A percentile compares a stretch with the other conserved stretches of the same genome.
Conservation (phyloP, 2,329 filamentous ascomycete species). For the Atkinsonella texensis region DNA sequence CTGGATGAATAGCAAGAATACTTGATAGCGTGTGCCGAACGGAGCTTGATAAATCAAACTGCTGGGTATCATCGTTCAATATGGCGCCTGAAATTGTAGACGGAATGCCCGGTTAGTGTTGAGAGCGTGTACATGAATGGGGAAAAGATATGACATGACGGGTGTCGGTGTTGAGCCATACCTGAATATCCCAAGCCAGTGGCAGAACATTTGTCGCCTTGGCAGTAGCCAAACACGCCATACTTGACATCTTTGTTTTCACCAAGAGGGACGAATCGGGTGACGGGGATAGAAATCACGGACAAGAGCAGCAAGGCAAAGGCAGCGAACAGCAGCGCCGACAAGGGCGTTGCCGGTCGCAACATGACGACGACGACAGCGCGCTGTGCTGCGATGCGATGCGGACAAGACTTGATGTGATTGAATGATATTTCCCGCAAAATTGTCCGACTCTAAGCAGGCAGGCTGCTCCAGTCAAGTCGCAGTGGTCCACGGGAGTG, state of each 20-base stretch:
- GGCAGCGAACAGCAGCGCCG: constrained; percentile 71
- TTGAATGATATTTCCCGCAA: neutral
- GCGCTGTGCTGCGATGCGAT: constrained; percentile 9
- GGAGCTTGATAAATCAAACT: constrained; percentile 44
- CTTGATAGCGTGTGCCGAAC: constrained; percentile 60
- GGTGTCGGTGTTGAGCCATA: constrained; percentile 33
- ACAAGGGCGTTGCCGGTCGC: constrained; percentile 83
- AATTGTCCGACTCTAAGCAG: neutral
- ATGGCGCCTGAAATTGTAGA: neutral
- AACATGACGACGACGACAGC: constrained; percentile 50
- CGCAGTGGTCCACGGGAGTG: constrained; percentile 1
- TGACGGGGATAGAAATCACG: constrained; percentile 82
- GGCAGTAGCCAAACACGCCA: constrained; percentile 88
- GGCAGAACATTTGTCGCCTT: constrained; percentile 50
- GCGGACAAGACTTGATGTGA: constrained; percentile 4
- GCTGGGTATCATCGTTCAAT: constrained; percentile 17
- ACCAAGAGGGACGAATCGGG: constrained; percentile 73
- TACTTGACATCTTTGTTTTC: constrained; percentile 66
- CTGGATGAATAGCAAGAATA: constrained; percentile 84
- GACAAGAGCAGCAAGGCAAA: constrained; percentile 79
- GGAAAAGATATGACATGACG: neutral
- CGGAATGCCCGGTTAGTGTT: neutral
- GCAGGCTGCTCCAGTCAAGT: neutral
- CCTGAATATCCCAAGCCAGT: constrained; percentile 65
- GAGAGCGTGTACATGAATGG: neutral